Percentiles rank a stretch among this genome's conserved stretches.
These are phyloP conservation scores for Fusarium neocosmosporiellum DNA, from an alignment of 2,329 filamentous ascomycete genomes.

Conservation along the genomic window DNA sequence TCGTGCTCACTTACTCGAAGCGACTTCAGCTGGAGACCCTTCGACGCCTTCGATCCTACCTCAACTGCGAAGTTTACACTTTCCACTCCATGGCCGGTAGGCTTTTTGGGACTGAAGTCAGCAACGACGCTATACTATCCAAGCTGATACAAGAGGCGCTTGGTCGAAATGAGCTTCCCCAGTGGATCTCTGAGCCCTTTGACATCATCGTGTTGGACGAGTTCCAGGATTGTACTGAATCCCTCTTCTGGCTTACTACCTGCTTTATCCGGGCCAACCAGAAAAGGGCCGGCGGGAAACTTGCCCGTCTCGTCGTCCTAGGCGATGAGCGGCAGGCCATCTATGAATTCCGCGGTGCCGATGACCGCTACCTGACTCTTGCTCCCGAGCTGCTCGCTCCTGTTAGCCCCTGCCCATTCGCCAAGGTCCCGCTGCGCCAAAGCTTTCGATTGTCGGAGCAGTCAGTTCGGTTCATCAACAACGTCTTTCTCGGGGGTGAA, in stretches of 20 bases:
- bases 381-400: slow-evolving; percentile 35
- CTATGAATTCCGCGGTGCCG: slow-evolving; percentile 44
- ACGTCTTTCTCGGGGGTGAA: slow-evolving; percentile 41
- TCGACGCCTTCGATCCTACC: slow-evolving; percentile 33
- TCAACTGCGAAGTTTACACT: slow-evolving; percentile 37
- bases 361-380: slow-evolving; percentile 43
- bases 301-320: slow-evolving; percentile 42
- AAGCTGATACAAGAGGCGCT: slow-evolving; percentile 10
- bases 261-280: slow-evolving; percentile 42
- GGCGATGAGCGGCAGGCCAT: slow-evolving; percentile 48
- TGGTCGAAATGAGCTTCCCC: slow-evolving; percentile 19
- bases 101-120: slow-evolving; percentile 30
- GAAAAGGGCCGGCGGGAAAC: slow-evolving; percentile 9
- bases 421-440: slow-evolving; percentile 27
- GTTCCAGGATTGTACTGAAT: slow-evolving; percentile 46
- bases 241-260: slow-evolving; percentile 41
- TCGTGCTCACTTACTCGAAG: slow-evolving; percentile 44
- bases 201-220: slow-evolving; percentile 49
- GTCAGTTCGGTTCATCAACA: slow-evolving; percentile 43
- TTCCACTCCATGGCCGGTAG: slow-evolving; percentile 42
- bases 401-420: slow-evolving; percentile 38
- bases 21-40: slow-evolving; percentile 42
- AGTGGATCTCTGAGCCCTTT: slow-evolving; percentile 38
- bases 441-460: slow-evolving; percentile 44
- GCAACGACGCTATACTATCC: slow-evolving; percentile 32